Evolutionary conservation across 2,329 filamentous ascomycete species (phyloP), one percentile per base, ranked within the genome.

Genomic region (Ophiostoma angusticollis): DNA sequence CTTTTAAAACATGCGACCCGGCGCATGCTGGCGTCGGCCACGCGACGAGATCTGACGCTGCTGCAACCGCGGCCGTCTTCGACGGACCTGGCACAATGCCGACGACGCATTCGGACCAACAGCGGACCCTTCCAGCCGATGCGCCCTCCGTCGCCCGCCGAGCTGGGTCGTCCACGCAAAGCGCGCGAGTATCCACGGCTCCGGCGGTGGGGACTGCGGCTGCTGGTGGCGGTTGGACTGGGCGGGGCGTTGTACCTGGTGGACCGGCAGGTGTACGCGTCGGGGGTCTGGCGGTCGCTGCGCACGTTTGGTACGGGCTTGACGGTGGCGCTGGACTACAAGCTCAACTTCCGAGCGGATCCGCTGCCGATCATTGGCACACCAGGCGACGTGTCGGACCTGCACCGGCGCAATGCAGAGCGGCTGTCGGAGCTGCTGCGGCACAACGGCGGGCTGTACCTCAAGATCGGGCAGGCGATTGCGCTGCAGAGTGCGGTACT

Each of bases 391-490:
- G 79, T 93, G 29, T 69, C 74, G 30, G 83, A 85, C 42, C 63
- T 96, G 36, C 91, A 98, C 60, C 65, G 71, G 27, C 78, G 91
- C 45, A 93, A 82, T 54, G 91, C 91, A 0, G 76, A 86, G 61
- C 71, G 84, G 19, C 64, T 96, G 27, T 93, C 84, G 44, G 70
- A 89, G 22, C 63, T 98, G 45, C 68, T 96, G 48, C 72, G 84
- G 19, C 65, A 74, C 40, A 98, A 98, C 68, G 89, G 91, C 44
- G 91, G 91, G 0, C 62, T 98, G 14, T 98, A 96, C 55, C 68
- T 96, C 54, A 98, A 98, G 69, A 95, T 98, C 42, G 91, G 91
- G 1, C 91, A 98, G 66, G 91, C 91, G 5, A 89, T 98, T 49
- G 91, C 89, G 12, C 96, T 96, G 91, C 91, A 98, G 67, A 89